Conservation (phyloP, 2,329 filamentous ascomycete species). For the Byssothecium circinans region DNA sequence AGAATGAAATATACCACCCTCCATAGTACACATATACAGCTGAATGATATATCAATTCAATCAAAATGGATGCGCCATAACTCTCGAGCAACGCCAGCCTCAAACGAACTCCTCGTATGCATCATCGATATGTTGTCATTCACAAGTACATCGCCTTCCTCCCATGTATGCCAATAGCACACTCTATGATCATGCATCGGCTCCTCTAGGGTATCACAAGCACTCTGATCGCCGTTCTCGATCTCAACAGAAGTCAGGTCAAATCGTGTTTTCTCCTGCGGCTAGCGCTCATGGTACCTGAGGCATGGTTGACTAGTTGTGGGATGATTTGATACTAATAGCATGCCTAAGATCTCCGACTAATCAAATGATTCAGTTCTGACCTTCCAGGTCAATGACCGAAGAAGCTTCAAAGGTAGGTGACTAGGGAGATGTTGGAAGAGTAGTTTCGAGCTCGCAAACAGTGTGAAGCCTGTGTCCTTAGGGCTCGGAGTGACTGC, state of each 20-base stretch:
- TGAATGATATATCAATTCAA: no score
- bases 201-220: conserved; percentile 46
- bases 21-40: no score
- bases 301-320: conserved; percentile 52
- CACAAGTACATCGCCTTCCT: conserved; percentile 58
- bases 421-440: conserved; percentile 50
- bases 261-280: conserved; percentile 54
- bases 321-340: conserved; percentile 52
- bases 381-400: conserved; percentile 52
- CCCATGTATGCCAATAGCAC: conserved; percentile 55
- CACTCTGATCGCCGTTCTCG: conserved; percentile 42
- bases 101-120: conserved; percentile 55
- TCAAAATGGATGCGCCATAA: conserved; percentile 58
- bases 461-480: conserved; percentile 58
- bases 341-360: conserved; percentile 48
- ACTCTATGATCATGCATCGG: conserved; percentile 56
- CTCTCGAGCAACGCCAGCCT: conserved; percentile 49
- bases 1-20: no score
- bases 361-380: conserved; percentile 53
- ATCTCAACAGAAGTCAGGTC: conserved; percentile 51
- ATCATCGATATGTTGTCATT: conserved; percentile 56
- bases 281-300: conserved; percentile 60
- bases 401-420: conserved; percentile 42
- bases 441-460: conserved; percentile 55
- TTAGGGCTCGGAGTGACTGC: conserved; percentile 51